phyloP scores from a whole-genome alignment of 2,329 filamentous ascomycete genomes.

The Mollisiaceae sp. region DNA sequence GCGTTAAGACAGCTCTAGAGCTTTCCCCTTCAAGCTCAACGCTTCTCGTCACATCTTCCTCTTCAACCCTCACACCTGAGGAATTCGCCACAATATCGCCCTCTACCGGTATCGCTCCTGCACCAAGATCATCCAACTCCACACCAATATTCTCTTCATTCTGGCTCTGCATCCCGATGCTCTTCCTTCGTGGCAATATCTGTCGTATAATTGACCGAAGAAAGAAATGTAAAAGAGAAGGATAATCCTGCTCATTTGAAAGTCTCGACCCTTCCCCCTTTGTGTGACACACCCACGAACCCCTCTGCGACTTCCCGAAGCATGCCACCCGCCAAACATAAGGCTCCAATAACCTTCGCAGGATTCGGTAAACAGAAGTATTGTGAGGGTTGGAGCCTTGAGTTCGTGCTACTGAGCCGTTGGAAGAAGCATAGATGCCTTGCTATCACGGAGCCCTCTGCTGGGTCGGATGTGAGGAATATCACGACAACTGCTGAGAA shows the following conservation, averaged over 20 bases:
- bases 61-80: not conserved
- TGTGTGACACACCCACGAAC: not conserved
- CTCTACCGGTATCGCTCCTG: not conserved
- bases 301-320: not conserved
- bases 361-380: not conserved
- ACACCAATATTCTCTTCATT: not conserved
- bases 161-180: not conserved
- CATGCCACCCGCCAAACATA: not conserved
- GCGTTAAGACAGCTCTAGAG: not conserved
- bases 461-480: conserved; percentile 74
- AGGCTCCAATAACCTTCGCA: not conserved
- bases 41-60: not conserved
- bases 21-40: not conserved
- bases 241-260: not conserved
- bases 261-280: not conserved
- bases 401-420: not conserved
- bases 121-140: not conserved
- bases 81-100: not conserved
- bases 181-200: not conserved
- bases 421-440: conserved; percentile 69
- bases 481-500: conserved; percentile 70
- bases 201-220: not conserved
- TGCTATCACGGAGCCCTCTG: conserved; percentile 77
- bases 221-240: not conserved
- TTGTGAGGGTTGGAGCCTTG: not conserved